Evolutionary conservation across 768 basidiomycete genomes (phyloP).

Genomic region (Termitomyces sp.): DNA sequence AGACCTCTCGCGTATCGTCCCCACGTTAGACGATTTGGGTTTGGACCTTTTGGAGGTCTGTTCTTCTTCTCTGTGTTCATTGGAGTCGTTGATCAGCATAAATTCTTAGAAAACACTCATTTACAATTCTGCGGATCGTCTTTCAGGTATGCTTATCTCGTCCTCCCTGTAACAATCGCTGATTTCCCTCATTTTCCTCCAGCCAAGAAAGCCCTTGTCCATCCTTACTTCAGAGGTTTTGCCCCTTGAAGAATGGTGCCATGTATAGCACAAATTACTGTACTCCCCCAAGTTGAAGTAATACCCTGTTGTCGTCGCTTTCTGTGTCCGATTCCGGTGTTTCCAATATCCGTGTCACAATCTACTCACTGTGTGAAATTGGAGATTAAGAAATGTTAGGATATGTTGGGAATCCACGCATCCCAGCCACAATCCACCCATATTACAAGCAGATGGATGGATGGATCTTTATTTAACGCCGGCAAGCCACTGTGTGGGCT

Average conservation of each 20-base stretch:
- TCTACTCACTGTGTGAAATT: not conserved
- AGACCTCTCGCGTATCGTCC: constrained; percentile 61
- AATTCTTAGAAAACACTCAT: constrained; percentile 55
- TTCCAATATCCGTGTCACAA: not conserved
- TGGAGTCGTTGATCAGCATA: not conserved
- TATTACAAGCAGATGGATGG: too few species aligned
- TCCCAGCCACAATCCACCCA: too few species aligned
- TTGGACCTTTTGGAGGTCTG: constrained; percentile 71
- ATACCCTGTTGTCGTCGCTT: constrained; percentile 10
- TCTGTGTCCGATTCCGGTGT: constrained; percentile 1
- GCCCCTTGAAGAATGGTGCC: constrained; percentile 15
- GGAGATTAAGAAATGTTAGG: too few species aligned
- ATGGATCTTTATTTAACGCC: too few species aligned
- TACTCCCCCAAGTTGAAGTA: not conserved
- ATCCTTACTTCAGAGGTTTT: constrained; percentile 45
- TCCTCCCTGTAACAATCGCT: not conserved
- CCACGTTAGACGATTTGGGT: constrained; percentile 70
- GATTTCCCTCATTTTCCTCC: constrained; percentile 32
- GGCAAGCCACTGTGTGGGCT: too few species aligned
- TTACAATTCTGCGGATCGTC: constrained; percentile 88
- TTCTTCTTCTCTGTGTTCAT: constrained; percentile 8
- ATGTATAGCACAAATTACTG: not conserved
- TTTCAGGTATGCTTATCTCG: constrained; percentile 66
- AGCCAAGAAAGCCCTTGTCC: constrained; percentile 53
- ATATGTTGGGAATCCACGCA: too few species aligned